These are phyloP conservation scores for Ustilago loliicola DNA, from an alignment of 1,284 basidiomycete species.

Conservation along the genomic window DNA sequence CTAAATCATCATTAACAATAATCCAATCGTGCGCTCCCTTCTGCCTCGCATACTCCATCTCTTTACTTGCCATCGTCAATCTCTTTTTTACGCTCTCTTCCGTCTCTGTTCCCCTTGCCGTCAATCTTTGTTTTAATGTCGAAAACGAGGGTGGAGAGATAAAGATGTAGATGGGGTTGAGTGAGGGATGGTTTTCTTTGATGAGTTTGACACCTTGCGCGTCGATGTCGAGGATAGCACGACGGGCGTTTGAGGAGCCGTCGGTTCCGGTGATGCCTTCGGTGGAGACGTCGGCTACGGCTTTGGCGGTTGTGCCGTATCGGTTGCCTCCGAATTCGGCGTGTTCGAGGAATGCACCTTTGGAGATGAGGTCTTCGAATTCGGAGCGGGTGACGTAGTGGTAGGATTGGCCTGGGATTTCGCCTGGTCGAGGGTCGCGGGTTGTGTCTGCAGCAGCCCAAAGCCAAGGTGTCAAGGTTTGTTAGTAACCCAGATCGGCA, in stretches of 20 bases:
- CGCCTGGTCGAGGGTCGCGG: slow-evolving; percentile 84
- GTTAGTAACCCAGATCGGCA: too few species aligned
- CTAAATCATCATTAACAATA: slow-evolving; percentile 92
- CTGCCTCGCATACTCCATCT: slow-evolving; percentile 85
- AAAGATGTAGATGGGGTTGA: slow-evolving; percentile 92
- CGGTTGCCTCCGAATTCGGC: slow-evolving; percentile 89
- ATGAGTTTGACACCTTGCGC: slow-evolving; percentile 80
- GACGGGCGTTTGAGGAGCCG: slow-evolving; percentile 72
- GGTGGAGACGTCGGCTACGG: slow-evolving; percentile 74
- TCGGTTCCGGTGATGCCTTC: slow-evolving; percentile 39
- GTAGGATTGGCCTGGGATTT: slow-evolving; percentile 79
- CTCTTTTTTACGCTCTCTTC: slow-evolving; percentile 81
- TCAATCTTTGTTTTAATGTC: slow-evolving; percentile 75
- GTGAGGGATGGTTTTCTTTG: slow-evolving; percentile 77
- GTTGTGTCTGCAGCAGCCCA: slow-evolving; percentile 82
- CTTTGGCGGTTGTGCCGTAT: slow-evolving; percentile 88
- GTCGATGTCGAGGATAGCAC: slow-evolving; percentile 97
- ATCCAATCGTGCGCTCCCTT: slow-evolving; percentile 83
- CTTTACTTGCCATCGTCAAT: slow-evolving; percentile 82
- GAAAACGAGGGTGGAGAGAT: slow-evolving; percentile 86
- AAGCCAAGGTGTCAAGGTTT: slow-evolving; percentile 17
- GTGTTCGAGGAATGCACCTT: slow-evolving; percentile 76
- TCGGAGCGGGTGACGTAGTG: slow-evolving; percentile 74
- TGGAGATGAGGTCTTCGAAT: slow-evolving; percentile 73
- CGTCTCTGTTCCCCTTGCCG: slow-evolving; percentile 86